Evolutionary conservation across 192 early-diverging fungal genomes (phyloP), one percentile per base, ranked within the genome.

Genomic region (Globomyces pollinis-pini): DNA sequence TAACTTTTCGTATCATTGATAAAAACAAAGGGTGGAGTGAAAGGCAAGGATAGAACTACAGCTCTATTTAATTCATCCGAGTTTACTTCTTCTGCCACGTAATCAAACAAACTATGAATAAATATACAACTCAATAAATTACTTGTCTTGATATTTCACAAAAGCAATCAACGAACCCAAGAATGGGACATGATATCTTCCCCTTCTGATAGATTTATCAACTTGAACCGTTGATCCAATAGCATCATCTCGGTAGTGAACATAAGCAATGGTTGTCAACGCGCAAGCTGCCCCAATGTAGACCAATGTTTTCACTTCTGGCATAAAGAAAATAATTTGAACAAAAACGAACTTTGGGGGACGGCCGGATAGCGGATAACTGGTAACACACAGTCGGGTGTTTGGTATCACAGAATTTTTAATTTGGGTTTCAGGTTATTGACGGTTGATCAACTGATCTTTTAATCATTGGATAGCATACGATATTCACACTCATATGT

Each of bases 1-100:
- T 72, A 21, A n/a, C 36, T 68, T 12, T 18, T 38, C 3, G 72
- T 67, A 49, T 69, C 60, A 29, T 52, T 59, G 3, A 59, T 31
- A 52, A 67, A 30, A 12, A 62, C 35, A 12, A 15, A 32, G 1
- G 59, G 38, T 33, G 23, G 36, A 7, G 16, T 15, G 21, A 57
- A 57, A 23, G 55, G 55, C 38, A 57, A 33, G 4, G 44, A 28
- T 7, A 47, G 44, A 20, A 47, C 44, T 26, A 28, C 28, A 28
- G 44, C 44, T 6, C 44, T 23, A 15, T 47, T 26, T 20, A 47
- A 47, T 26, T 47, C 44, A 26, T 20, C 23, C 23, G 6, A 20
- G 28, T 47, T 47, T n/a, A 47, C 23, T 47, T 47, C 44, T 15
- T 47, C 21, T 23, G 3, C 44, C 7, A 47, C 28, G n/a, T n/a